phyloP scores from a whole-genome alignment of 2,329 filamentous ascomycete genomes.

The Exophiala sp. region DNA sequence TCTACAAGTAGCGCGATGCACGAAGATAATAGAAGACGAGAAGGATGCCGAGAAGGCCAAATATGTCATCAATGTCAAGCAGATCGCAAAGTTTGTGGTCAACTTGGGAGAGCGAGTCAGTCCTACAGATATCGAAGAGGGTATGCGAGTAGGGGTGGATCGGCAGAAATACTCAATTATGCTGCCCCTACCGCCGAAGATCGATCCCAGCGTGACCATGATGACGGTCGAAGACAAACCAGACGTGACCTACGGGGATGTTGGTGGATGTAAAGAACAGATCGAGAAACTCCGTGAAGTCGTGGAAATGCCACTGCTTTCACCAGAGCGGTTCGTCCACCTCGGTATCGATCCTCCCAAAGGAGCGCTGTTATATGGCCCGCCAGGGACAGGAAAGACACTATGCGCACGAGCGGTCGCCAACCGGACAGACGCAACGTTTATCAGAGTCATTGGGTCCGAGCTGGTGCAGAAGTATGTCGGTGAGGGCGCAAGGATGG shows the following conservation, averaged over 20 bases:
- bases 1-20: slow-evolving; percentile 94
- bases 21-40: slow-evolving; percentile 97
- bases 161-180: slow-evolving; percentile 99
- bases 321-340: slow-evolving; percentile 94
- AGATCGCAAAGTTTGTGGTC: slow-evolving; percentile 99
- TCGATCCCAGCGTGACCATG: slow-evolving; percentile 98
- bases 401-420: slow-evolving; percentile 95
- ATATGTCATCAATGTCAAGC: slow-evolving; percentile 99
- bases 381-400: slow-evolving; percentile 97
- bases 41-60: slow-evolving; percentile 97
- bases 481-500: slow-evolving; percentile 96
- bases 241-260: slow-evolving; percentile 97
- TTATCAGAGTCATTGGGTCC: slow-evolving; percentile 96
- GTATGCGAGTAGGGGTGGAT: slow-evolving; percentile 97
- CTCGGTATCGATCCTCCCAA: slow-evolving; percentile 99
- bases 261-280: slow-evolving; percentile 98
- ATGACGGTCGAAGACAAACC: slow-evolving; percentile 99
- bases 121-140: slow-evolving; percentile 98
- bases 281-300: slow-evolving; percentile 99
- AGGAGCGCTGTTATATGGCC: slow-evolving; percentile 92
- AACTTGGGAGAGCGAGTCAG: slow-evolving; percentile 95
- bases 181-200: slow-evolving; percentile 92
- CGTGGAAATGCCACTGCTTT: slow-evolving; percentile 95
- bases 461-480: slow-evolving; percentile 99
- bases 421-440: slow-evolving; percentile 96